phyloP scores from a whole-genome alignment of 176 grass and related monocot species.

The Oryza glaberrima region DNA sequence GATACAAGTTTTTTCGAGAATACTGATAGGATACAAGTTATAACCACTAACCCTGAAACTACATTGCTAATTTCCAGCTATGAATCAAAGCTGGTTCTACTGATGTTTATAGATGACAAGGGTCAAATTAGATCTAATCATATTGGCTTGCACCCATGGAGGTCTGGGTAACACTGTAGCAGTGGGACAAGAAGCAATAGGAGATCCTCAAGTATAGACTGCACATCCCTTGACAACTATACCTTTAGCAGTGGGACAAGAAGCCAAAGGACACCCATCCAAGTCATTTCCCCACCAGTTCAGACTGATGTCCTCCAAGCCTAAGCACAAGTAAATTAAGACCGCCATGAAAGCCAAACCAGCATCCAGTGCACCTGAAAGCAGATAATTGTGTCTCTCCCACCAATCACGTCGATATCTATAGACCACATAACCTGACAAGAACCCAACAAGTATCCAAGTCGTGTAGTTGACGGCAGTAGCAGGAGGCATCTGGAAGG shows the following conservation, averaged over 20 bases:
- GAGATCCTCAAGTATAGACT: conserved; percentile 46
- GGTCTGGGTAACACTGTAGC: conserved; percentile 21
- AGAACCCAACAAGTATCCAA: conserved; percentile 77
- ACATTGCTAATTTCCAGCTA: background rate
- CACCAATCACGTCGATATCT: conserved; percentile 79
- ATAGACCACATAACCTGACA: conserved; percentile 92
- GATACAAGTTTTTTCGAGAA: background rate
- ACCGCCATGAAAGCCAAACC: conserved; percentile 94
- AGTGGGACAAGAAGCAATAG: background rate
- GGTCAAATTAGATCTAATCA: conserved; percentile 50
- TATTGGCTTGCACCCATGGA: conserved; percentile 77
- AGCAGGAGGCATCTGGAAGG: conserved; percentile 67
- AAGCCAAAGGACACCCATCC: conserved; percentile 80
- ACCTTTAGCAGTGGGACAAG: conserved; percentile 79
- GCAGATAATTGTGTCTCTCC: conserved; percentile 86
- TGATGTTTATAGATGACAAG: conserved; percentile 53
- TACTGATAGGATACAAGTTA: background rate
- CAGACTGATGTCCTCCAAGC: conserved; percentile 65
- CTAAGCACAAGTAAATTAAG: conserved; percentile 79
- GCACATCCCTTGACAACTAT: conserved; percentile 71
- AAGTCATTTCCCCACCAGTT: conserved; percentile 93
- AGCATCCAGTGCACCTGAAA: conserved; percentile 88
- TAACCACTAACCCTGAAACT: background rate
- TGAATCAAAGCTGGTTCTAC: conserved; percentile 23
- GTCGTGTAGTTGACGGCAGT: conserved; percentile 88